Conservation (phyloP, 2,329 filamentous ascomycete genomes). For the Drechslerella coelobrocha region DNA sequence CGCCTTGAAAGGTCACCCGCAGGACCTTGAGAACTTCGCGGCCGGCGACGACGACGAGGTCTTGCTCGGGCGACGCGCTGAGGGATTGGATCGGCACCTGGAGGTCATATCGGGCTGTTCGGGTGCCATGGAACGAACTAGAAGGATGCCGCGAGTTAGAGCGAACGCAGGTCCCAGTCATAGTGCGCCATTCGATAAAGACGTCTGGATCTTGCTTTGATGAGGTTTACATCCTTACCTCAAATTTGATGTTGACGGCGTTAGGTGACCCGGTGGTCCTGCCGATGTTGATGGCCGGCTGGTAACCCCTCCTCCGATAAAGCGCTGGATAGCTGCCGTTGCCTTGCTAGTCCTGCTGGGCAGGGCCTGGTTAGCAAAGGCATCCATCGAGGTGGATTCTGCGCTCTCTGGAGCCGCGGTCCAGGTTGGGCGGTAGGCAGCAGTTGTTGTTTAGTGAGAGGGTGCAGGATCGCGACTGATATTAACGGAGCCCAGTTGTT, state of each 20-base stretch:
- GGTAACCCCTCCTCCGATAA: constrained; percentile 39
- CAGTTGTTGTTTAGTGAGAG: too few species aligned
- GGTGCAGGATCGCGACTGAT: neutral
- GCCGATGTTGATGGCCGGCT: constrained; percentile 45
- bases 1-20: constrained; percentile 49
- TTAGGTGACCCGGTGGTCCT: constrained; percentile 31
- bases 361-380: constrained; percentile 33
- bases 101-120: constrained; percentile 52
- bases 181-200: neutral
- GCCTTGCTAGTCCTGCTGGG: constrained; percentile 34
- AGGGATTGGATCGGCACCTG: constrained; percentile 53
- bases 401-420: neutral
- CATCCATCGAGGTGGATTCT: constrained; percentile 23
- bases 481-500: constrained; percentile 34
- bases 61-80: constrained; percentile 53
- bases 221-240: constrained; percentile 15
- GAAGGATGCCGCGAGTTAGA: constrained; percentile 13
- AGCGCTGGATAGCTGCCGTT: constrained; percentile 44
- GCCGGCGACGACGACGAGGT: constrained; percentile 54
- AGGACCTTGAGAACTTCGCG: constrained; percentile 54
- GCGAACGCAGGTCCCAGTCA: constrained; percentile 7
- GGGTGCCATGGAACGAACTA: constrained; percentile 46
- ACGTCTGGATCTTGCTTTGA: neutral
- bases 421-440: too few species aligned
- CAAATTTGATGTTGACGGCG: constrained; percentile 41